Conservation (phyloP, 129 eudicot genomes). For the Dittrichia graveolens region DNA sequence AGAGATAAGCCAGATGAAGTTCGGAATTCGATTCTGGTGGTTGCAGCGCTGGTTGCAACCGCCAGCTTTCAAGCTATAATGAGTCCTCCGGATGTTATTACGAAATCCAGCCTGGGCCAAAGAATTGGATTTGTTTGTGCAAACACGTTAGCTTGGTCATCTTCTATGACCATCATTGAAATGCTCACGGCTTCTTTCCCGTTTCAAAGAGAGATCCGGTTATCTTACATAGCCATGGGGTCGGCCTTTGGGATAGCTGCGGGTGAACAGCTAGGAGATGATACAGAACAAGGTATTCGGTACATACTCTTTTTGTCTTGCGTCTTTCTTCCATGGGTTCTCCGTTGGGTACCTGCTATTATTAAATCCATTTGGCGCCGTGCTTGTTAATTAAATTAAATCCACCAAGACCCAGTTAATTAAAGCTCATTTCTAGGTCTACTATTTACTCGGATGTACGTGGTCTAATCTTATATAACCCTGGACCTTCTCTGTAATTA, state of each 20-base stretch:
- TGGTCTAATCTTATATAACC: too few relatives aligned
- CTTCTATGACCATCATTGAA: neutral
- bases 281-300: too few relatives aligned
- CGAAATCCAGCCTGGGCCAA: neutral
- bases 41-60: neutral
- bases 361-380: too few relatives aligned
- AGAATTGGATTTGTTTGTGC: neutral
- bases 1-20: neutral
- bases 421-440: too few relatives aligned
- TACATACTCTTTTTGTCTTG: neutral
- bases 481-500: too few relatives aligned
- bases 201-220: neutral
- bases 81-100: neutral
- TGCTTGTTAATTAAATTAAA: too few relatives aligned
- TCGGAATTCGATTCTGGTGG: neutral
- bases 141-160: neutral
- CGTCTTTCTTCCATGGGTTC: neutral
- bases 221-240: neutral
- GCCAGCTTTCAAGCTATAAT: slow-evolving; percentile 16
- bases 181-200: neutral
- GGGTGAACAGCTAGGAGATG: neutral
- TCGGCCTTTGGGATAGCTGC: neutral
- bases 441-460: too few relatives aligned
- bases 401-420: too few relatives aligned
- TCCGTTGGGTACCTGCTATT: neutral